These are phyloP conservation scores for Plasmodium gallinaceum DNA, from an alignment of 169 alveolate species.

Conservation along the genomic window DNA sequence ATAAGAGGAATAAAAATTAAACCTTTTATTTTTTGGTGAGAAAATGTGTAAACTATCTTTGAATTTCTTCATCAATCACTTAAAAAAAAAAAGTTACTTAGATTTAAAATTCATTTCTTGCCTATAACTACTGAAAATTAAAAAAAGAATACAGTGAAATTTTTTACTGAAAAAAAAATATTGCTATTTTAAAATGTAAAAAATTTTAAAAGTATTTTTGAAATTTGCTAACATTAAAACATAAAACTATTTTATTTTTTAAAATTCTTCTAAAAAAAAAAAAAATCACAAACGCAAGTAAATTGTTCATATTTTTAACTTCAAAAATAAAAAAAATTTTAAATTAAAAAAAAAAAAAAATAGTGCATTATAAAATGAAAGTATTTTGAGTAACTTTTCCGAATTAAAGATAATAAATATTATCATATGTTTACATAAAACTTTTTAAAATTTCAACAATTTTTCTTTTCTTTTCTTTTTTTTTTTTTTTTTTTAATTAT, in stretches of 20 bases:
- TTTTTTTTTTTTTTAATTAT: too few relatives aligned
- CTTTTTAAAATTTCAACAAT: too few relatives aligned
- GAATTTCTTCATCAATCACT: slow-evolving; percentile 61
- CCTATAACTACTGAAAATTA: slow-evolving; percentile 31
- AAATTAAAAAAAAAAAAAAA: slow-evolving; percentile 6
- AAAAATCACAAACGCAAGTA: neutral
- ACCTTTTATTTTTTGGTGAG: slow-evolving; percentile 58
- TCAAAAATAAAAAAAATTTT: neutral
- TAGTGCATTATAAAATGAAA: neutral
- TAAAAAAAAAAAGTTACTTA: slow-evolving; percentile 47
- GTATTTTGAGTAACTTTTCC: neutral
- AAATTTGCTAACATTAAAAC: neutral
- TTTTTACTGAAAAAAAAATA: slow-evolving; percentile 12
- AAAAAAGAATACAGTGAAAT: neutral
- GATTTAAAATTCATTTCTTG: slow-evolving; percentile 40
- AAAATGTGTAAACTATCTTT: slow-evolving; percentile 55
- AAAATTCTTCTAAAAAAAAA: neutral
- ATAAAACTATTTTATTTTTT: neutral
- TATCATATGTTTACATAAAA: too few relatives aligned
- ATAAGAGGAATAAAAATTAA: neutral
- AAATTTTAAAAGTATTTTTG: neutral
- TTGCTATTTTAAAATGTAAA: neutral
- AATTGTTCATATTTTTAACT: neutral
- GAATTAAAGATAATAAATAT: too few relatives aligned
- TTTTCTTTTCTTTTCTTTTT: too few relatives aligned